Percentiles rank a stretch among this genome's conserved stretches.
Conservation (phyloP, 1,284 basidiomycete genomes). For the Coniferiporia weirii region DNA sequence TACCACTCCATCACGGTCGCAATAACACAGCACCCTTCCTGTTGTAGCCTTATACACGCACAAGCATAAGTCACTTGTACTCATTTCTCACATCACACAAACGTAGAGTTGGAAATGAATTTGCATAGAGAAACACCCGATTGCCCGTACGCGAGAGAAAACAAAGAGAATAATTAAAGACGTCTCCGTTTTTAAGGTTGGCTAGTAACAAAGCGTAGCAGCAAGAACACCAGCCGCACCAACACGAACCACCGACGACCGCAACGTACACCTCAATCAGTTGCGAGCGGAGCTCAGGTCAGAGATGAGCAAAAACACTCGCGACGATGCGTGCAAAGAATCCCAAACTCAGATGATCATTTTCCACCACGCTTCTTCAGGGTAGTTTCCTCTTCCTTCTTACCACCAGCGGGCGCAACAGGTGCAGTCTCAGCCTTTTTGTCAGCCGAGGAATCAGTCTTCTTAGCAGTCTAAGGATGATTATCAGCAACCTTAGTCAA, state of each 20-base stretch:
- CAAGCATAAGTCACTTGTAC: background rate
- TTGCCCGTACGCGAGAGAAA: background rate
- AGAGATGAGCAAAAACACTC: background rate
- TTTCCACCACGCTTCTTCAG: conserved; percentile 14
- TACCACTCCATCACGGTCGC: too few relatives aligned
- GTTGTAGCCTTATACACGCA: background rate
- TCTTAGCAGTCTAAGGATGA: conserved; percentile 57
- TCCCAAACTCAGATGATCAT: background rate
- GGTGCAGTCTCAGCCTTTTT: conserved; percentile 55
- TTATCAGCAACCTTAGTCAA: background rate
- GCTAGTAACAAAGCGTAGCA: background rate
- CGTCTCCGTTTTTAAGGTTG: background rate
- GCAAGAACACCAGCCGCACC: background rate
- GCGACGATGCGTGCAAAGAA: background rate
- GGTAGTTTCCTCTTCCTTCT: conserved; percentile 37
- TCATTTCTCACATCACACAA: too few relatives aligned
- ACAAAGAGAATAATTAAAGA: background rate
- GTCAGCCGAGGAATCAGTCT: conserved; percentile 61
- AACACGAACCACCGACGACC: background rate
- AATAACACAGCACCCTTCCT: background rate
- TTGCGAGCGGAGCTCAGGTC: background rate
- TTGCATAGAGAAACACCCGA: background rate
- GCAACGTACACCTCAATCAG: background rate
- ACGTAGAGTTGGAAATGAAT: background rate
- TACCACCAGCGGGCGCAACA: conserved; percentile 61